phyloP scores from a whole-genome alignment of 192 early-diverging fungal genomes.

The Umbelopsis sp. region DNA sequence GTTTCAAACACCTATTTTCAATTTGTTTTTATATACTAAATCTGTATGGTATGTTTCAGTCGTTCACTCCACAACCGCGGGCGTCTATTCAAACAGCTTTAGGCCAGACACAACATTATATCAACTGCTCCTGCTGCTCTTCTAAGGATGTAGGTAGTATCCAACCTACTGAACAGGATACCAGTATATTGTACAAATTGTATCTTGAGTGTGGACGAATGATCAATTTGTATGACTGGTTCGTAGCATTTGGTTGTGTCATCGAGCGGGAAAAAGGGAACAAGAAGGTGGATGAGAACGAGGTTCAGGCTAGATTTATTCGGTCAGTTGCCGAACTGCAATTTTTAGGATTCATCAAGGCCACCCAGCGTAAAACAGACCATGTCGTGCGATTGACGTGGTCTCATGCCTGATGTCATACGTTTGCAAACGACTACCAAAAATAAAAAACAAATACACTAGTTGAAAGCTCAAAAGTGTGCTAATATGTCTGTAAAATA shows the following conservation, averaged over 20 bases:
- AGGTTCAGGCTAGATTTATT: conserved; percentile 83
- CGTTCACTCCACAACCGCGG: conserved; percentile 84
- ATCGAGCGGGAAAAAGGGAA: conserved; percentile 59
- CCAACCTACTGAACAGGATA: conserved; percentile 75
- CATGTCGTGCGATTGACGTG: conserved; percentile 89
- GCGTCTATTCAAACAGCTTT: conserved; percentile 85
- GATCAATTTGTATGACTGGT: conserved; percentile 96
- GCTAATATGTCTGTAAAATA: too few species aligned
- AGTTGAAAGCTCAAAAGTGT: too few species aligned
- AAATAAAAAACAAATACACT: too few species aligned
- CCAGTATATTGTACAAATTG: conserved; percentile 85
- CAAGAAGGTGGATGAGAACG: conserved; percentile 44
- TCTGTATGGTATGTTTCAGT: conserved; percentile 35
- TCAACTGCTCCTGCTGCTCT: conserved; percentile 82
- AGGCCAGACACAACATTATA: conserved; percentile 73
- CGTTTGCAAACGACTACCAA: not conserved
- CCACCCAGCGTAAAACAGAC: conserved; percentile 89
- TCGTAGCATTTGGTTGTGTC: conserved; percentile 79
- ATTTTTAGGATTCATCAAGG: conserved; percentile 87
- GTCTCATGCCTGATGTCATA: conserved; percentile 47
- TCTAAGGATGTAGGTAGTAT: conserved; percentile 38
- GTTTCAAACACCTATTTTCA: not conserved
- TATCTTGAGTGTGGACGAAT: conserved; percentile 91
- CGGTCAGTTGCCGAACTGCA: conserved; percentile 84
- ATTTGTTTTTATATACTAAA: not conserved